Evolutionary conservation across 768 basidiomycete genomes (phyloP), one percentile per base, ranked within the genome.

Genomic region (Mycena rosella): DNA sequence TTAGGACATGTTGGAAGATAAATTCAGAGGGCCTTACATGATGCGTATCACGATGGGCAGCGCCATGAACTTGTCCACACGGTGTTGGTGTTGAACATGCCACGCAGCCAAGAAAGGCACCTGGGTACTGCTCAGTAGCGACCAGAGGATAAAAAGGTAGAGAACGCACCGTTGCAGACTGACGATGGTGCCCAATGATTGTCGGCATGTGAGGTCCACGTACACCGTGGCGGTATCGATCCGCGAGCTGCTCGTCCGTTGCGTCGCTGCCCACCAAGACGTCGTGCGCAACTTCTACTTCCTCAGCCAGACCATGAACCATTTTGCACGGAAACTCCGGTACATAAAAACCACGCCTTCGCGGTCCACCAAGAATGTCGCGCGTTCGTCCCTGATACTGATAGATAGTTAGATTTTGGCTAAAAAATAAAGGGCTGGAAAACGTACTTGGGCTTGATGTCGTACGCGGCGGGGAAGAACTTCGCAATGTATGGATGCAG

Each of bases 151-250:
- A 30, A 26, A 51, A 38, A 11, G 8, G 8, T 15, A 36, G n/a
- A 42, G 42, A 24, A 65, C 36, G 10, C 5, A 59, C 63, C 22
- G 2, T 26, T 3, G 63, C 30, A 1, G 47, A 65, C 36, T 65
- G 63, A 15, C 63, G 44, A 22, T 65, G 56, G 47, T 58, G 47
- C 8, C 63, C 63, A 52, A 58, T 20, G 17, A 65, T 58, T 1
- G 51, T 51, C 1, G 63, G 6, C 5, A 57, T 5, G 22, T 65
- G 63, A 15, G 26, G 27, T 2, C 63, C 63, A 0, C 63, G 55
- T 14, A 5, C 6, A 3, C 38, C 17, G 2, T 36, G 24, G 2
- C 2, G 18, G 24, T 20, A 58, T 1, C 17, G 3, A 14, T 9
- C 48, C 10, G 11, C 5, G 17, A 51, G 6, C 1, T 22, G 1